Evolutionary conservation across 148 eudicot genomes (phyloP).

Genomic region (Chenopodium berlandieri): DNA sequence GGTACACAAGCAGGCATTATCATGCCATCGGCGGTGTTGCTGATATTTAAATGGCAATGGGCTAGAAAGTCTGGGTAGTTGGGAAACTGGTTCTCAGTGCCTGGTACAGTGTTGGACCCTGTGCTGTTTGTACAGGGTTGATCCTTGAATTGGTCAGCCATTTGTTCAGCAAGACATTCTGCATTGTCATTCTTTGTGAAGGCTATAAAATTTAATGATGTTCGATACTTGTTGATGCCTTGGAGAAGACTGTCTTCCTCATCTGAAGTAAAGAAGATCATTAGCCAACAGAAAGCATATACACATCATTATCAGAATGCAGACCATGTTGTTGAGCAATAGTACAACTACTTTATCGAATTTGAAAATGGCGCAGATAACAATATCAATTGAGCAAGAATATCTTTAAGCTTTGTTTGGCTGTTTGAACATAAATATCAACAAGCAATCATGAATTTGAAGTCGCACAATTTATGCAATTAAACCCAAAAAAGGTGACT

Average conservation of each 20-base stretch:
- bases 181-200: conserved; percentile 56
- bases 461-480: not conserved
- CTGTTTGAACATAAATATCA: not conserved
- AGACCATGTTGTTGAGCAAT: not conserved
- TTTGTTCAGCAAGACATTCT: conserved; percentile 61
- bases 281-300: not conserved
- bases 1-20: conserved; percentile 83
- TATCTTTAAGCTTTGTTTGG: not conserved
- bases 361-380: too few species aligned
- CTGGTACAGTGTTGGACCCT: conserved; percentile 62
- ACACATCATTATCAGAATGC: not conserved
- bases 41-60: conserved; percentile 59
- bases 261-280: conserved; percentile 29
- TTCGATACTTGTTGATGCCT: conserved; percentile 59
- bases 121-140: conserved; percentile 71
- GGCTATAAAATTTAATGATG: conserved; percentile 48
- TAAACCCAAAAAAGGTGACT: not conserved
- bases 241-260: conserved; percentile 63
- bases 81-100: conserved; percentile 55
- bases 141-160: conserved; percentile 59
- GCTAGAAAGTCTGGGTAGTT: conserved; percentile 47
- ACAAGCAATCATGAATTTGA: not conserved
- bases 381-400: not conserved
- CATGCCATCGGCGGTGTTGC: conserved; percentile 51
- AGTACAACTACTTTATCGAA: not conserved